These are phyloP conservation scores for Coniophora puteana DNA, from an alignment of 1,284 basidiomycete genomes.

Conservation along the genomic window DNA sequence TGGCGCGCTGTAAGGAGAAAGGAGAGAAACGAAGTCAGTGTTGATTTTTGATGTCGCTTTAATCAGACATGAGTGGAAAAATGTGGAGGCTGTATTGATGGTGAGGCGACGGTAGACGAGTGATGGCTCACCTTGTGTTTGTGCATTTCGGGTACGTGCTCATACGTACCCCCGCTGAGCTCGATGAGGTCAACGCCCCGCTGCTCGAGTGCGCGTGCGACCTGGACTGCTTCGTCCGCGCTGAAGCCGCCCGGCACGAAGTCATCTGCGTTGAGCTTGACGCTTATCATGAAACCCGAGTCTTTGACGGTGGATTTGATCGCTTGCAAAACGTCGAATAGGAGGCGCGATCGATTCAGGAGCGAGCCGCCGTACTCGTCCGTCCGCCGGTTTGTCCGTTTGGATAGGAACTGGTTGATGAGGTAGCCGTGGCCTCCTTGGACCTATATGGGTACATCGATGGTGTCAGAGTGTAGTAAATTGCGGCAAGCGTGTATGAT, in stretches of 20 bases:
- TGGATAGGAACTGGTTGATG: conserved; percentile 38
- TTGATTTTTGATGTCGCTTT: no score
- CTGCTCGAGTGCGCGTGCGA: conserved; percentile 40
- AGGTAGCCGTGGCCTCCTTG: conserved; percentile 49
- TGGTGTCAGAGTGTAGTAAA: neutral
- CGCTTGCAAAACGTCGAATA: conserved; percentile 36
- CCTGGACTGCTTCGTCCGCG: conserved; percentile 38
- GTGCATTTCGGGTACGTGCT: conserved; percentile 22
- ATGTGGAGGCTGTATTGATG: no score
- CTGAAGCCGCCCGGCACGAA: conserved; percentile 18
- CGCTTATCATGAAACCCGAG: conserved; percentile 36
- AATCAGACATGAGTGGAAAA: no score
- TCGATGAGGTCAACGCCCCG: conserved; percentile 48
- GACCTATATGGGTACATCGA: conserved; percentile 16
- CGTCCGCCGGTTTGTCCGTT: conserved; percentile 40
- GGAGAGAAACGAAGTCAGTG: no score
- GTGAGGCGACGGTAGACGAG: conserved; percentile 17
- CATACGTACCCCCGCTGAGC: conserved; percentile 41
- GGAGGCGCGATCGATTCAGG: conserved; percentile 37
- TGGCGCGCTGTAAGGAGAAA: no score
- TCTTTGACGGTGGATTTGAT: conserved; percentile 23
- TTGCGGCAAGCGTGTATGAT: neutral
- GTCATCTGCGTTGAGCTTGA: conserved; percentile 44
- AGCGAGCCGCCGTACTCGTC: conserved; percentile 50
- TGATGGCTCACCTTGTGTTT: conserved; percentile 13